phyloP scores from a whole-genome alignment of 2,329 filamentous ascomycete genomes.

The Fusarium beomiforme region DNA sequence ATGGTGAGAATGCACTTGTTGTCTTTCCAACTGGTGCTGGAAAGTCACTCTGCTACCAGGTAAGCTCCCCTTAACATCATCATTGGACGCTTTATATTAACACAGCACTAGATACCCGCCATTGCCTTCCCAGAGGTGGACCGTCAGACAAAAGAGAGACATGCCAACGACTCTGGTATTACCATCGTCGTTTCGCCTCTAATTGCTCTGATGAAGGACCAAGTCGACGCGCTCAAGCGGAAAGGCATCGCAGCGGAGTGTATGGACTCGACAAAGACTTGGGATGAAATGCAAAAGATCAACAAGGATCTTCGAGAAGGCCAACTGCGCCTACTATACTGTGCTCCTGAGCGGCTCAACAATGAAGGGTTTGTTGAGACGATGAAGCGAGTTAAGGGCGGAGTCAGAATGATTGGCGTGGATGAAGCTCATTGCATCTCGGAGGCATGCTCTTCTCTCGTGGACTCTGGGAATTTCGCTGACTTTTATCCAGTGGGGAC shows the following conservation, averaged over 20 bases:
- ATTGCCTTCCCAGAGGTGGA: conserved; percentile 59
- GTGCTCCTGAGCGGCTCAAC: conserved; percentile 68
- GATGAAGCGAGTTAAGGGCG: conserved; percentile 64
- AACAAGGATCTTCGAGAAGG: conserved; percentile 54
- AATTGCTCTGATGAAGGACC: conserved; percentile 69
- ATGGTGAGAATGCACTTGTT: conserved; percentile 54
- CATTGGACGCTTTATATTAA: neutral
- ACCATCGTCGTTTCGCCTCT: conserved; percentile 67
- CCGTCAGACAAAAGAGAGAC: conserved; percentile 37
- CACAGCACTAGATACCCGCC: conserved; percentile 53
- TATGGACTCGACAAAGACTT: conserved; percentile 65
- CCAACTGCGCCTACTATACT: conserved; percentile 64
- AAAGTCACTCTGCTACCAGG: conserved; percentile 62
- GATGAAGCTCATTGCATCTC: conserved; percentile 70
- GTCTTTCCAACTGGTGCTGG: conserved; percentile 61
- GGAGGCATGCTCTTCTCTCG: conserved; percentile 16
- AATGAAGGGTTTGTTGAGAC: conserved; percentile 68
- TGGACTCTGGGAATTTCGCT: neutral
- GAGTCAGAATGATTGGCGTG: conserved; percentile 65
- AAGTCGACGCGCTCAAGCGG: conserved; percentile 63
- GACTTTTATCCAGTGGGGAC: conserved; percentile 53
- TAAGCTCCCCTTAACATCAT: conserved; percentile 14
- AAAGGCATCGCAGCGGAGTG: conserved; percentile 63
- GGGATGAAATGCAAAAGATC: conserved; percentile 55
- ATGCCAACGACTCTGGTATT: conserved; percentile 54